A percentile compares a stretch with the other conserved stretches of the same genome.
Conservation (phyloP, 495 filamentous ascomycete species). For the Endocarpon pusillum region DNA sequence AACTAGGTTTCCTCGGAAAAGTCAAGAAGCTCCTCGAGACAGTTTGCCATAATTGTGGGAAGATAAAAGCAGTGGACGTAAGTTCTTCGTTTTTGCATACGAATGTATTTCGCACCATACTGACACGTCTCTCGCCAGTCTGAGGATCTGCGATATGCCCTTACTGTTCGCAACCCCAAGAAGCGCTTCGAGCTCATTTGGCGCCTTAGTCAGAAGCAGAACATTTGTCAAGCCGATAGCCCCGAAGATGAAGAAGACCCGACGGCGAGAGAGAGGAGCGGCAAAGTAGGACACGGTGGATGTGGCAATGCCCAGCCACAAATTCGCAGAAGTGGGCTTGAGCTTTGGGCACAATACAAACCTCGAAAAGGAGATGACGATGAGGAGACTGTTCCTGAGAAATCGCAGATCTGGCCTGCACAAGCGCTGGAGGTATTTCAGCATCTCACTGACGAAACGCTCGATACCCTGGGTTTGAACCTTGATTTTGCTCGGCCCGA, state of each 20-base stretch:
- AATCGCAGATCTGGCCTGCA: slow-evolving; percentile 66
- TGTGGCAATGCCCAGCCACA: slow-evolving; percentile 84
- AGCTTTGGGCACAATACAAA: slow-evolving; percentile 68
- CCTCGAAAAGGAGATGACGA: slow-evolving; percentile 54
- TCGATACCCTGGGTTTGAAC: slow-evolving; percentile 75
- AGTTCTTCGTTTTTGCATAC: slow-evolving; percentile 47
- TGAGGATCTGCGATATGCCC: slow-evolving; percentile 68
- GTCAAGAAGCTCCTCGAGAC: slow-evolving; percentile 96
- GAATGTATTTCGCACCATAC: slow-evolving; percentile 27
- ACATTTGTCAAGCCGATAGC: slow-evolving; percentile 59
- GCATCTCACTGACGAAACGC: slow-evolving; percentile 61
- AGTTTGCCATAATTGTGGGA: slow-evolving; percentile 95
- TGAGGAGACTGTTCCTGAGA: slow-evolving; percentile 53
- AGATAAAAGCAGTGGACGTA: slow-evolving; percentile 86
- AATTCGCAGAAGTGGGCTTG: slow-evolving; percentile 70
- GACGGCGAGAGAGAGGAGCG: slow-evolving; percentile 29
- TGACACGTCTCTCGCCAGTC: slow-evolving; percentile 58
- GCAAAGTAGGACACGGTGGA: slow-evolving; percentile 53
- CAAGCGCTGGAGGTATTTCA: slow-evolving; percentile 73
- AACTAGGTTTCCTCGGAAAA: slow-evolving; percentile 76
- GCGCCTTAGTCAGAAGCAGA: slow-evolving; percentile 73
- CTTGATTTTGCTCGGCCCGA: slow-evolving; percentile 87
- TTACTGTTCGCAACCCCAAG: slow-evolving; percentile 78
- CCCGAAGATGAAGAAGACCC: slow-evolving; percentile 45
- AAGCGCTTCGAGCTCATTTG: slow-evolving; percentile 79